phyloP scores from a whole-genome alignment of 2,329 filamentous ascomycete species.

The Monosporascus ibericus region DNA sequence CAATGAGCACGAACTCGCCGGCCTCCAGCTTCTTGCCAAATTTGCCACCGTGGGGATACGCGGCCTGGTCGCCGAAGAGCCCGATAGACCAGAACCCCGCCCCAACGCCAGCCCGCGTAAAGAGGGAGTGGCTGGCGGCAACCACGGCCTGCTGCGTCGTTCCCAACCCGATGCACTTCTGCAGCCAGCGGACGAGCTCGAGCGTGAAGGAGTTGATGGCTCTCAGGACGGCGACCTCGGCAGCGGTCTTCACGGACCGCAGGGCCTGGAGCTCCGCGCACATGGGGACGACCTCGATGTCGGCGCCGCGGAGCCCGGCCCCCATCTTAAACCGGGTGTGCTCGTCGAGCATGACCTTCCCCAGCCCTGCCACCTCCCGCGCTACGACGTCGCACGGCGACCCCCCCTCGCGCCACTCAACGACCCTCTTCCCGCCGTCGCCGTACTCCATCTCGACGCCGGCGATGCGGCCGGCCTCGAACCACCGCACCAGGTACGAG shows the following conservation, averaged over 20 bases:
- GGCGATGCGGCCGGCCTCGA: conserved; percentile 23
- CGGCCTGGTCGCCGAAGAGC: conserved; percentile 23
- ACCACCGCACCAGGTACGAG: conserved; percentile 23
- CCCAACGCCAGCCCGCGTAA: conserved; percentile 19
- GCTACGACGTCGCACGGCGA: conserved; percentile 20
- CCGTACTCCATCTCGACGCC: conserved; percentile 23
- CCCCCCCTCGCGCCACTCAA: conserved; percentile 22
- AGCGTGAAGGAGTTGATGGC: conserved; percentile 24
- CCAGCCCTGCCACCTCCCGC: conserved; percentile 10
- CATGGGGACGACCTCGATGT: conserved; percentile 23
- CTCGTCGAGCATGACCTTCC: conserved; percentile 23
- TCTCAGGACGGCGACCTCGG: conserved; percentile 20
- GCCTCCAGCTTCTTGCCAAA: conserved; percentile 18
- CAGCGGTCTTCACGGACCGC: conserved; percentile 20
- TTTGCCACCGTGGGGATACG: conserved; percentile 23
- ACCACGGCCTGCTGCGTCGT: conserved; percentile 21
- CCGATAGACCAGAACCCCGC: conserved; percentile 22
- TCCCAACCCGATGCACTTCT: conserved; percentile 19
- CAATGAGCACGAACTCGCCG: conserved; percentile 23
- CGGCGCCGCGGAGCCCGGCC: conserved; percentile 17
- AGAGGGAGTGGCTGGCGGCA: conserved; percentile 13
- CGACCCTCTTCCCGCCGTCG: conserved; percentile 13
- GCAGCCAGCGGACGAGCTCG: conserved; percentile 20
- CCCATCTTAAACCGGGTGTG: conserved; percentile 24
- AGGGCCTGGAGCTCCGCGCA: conserved; percentile 17